Percentiles rank a stretch among this genome's conserved stretches.
Evolutionary conservation across 768 basidiomycete species (phyloP).

Genomic region (Termitomyces bulborhizus): DNA sequence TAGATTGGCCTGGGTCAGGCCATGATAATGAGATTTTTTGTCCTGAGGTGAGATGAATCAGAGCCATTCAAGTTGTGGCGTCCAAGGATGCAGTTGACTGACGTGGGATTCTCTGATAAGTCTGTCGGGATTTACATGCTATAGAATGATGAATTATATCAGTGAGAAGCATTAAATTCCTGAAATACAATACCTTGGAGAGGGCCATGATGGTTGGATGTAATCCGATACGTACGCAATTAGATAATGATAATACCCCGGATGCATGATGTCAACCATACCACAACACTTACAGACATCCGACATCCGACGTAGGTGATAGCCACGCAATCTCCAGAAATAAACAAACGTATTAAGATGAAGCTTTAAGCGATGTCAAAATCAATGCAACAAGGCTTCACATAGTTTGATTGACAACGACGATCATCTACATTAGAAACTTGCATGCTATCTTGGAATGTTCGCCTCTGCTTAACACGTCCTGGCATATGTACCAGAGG

Average conservation of each 20-base stretch:
- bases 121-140: slow-evolving; percentile 67
- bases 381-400: no score
- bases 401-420: neutral
- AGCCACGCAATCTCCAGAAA: no score
- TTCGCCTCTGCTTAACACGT: slow-evolving; percentile 30
- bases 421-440: neutral
- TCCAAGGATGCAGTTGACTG: neutral
- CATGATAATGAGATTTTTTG: slow-evolving; percentile 32
- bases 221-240: neutral
- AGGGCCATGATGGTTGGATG: slow-evolving; percentile 42
- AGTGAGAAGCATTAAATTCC: neutral
- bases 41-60: slow-evolving; percentile 27
- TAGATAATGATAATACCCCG: no score
- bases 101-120: slow-evolving; percentile 59
- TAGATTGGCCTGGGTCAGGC: slow-evolving; percentile 26
- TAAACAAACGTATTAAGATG: no score
- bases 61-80: no score
- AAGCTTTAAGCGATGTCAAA: no score
- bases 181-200: slow-evolving; percentile 44
- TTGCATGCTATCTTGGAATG: neutral
- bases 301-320: no score
- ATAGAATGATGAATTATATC: neutral
- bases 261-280: neutral
- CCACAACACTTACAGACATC: no score
- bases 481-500: slow-evolving; percentile 64